A percentile compares a stretch with the other conserved stretches of the same genome.
These are phyloP conservation scores for Spongospora subterranea DNA, from an alignment of 208 protist species.

Conservation along the genomic window DNA sequence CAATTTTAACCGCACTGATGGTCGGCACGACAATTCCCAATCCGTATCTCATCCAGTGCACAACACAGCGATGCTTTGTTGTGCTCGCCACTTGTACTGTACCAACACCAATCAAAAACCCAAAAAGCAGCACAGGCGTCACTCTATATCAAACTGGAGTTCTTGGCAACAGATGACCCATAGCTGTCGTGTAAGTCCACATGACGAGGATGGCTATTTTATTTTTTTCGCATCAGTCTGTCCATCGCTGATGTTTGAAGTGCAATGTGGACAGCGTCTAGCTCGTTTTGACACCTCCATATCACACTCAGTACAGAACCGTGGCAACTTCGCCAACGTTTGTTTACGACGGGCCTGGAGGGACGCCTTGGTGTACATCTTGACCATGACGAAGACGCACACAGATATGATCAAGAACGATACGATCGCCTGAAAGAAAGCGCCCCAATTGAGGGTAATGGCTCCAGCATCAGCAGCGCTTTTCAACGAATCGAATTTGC, in stretches of 20 bases:
- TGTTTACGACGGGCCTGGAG: neutral
- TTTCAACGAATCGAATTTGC: slow-evolving; percentile 20
- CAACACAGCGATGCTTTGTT: no score
- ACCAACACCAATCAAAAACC: no score
- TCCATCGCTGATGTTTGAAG: neutral
- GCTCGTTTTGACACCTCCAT: neutral
- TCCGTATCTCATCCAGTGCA: no score
- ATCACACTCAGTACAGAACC: neutral
- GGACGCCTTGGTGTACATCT: slow-evolving; percentile 19
- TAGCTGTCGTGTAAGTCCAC: neutral
- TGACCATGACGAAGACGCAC: slow-evolving; percentile 43
- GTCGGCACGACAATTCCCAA: no score
- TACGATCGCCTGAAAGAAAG: neutral
- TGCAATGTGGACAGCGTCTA: slow-evolving; percentile 17
- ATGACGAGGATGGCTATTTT: neutral
- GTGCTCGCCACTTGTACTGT: no score
- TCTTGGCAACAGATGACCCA: neutral
- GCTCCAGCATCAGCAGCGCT: neutral
- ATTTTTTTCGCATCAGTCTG: neutral
- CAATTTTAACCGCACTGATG: no score
- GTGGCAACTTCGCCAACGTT: neutral
- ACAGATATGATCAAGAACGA: slow-evolving; percentile 47
- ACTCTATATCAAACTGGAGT: no score
- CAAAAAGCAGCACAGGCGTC: no score
- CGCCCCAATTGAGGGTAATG: slow-evolving; percentile 42